A percentile compares a stretch with the other conserved stretches of the same genome.
Evolutionary conservation across 2,329 filamentous ascomycete genomes (phyloP).

Genomic region (Huntiella decipiens): DNA sequence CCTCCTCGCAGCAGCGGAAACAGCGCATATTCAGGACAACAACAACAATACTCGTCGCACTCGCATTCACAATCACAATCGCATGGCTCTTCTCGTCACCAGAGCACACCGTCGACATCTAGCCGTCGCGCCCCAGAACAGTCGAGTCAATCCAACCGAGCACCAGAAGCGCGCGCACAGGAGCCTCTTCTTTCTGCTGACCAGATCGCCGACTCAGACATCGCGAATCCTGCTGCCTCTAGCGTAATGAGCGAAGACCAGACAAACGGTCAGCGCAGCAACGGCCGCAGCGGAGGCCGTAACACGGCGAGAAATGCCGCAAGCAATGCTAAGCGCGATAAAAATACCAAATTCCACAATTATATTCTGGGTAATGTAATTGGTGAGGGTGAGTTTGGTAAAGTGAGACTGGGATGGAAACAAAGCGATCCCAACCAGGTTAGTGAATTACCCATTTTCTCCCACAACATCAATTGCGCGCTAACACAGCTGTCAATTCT

Average conservation of each 20-base stretch:
- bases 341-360: conserved; percentile 76
- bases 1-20: conserved; percentile 22
- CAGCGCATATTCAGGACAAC: conserved; percentile 5
- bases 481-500: not conserved
- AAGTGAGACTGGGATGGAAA: conserved; percentile 97
- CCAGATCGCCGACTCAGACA: conserved; percentile 22
- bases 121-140: conserved; percentile 1
- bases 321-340: conserved; percentile 30
- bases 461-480: not conserved
- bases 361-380: conserved; percentile 93
- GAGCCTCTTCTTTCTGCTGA: conserved; percentile 9
- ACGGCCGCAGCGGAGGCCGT: conserved; percentile 8
- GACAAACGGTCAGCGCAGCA: conserved; percentile 20
- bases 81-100: conserved; percentile 1
- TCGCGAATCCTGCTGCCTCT: conserved; percentile 24
- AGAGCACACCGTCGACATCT: conserved; percentile 1
- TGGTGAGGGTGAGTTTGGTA: conserved; percentile 94
- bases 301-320: conserved; percentile 5
- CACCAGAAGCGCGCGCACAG: conserved; percentile 14
- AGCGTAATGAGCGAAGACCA: conserved; percentile 23
- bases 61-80: conserved; percentile 4
- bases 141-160: conserved; percentile 12
- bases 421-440: conserved; percentile 77
- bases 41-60: not conserved
- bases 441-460: conserved; percentile 14